A percentile compares a stretch with the other conserved stretches of the same genome.
Conservation (phyloP, 2,329 filamentous ascomycete species). For the Aurifilum marmelostoma region DNA sequence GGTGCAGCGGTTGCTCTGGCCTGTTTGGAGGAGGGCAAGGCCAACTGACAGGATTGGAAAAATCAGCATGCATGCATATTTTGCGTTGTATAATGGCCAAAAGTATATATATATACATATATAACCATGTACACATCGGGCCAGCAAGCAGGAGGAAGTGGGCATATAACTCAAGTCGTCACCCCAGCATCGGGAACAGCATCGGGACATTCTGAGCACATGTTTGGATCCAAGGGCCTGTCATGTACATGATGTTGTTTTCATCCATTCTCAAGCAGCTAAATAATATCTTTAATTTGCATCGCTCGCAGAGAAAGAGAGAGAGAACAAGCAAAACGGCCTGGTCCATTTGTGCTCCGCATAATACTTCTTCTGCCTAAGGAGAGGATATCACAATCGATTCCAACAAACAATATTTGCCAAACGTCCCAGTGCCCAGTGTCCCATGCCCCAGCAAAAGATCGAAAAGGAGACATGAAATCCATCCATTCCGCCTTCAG, state of each 20-base stretch:
- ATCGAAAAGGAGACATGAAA: background rate
- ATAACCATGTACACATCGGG: background rate
- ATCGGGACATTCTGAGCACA: background rate
- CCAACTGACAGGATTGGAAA: conserved; percentile 25
- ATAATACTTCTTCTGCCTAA: background rate
- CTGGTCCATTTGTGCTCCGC: background rate
- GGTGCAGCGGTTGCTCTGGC: conserved; percentile 75
- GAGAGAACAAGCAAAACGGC: background rate
- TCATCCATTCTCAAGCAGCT: background rate
- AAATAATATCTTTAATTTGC: background rate
- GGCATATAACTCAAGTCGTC: background rate
- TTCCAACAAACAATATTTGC: background rate
- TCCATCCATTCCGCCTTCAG: background rate
- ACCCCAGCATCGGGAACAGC: background rate
- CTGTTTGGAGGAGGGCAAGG: conserved; percentile 38
- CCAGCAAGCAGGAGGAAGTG: background rate
- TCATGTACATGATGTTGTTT: background rate
- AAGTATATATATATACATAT: background rate
- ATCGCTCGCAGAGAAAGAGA: background rate
- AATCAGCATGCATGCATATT: background rate
- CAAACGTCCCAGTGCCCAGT: background rate
- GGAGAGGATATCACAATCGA: background rate
- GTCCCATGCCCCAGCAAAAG: background rate
- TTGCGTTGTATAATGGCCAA: background rate
- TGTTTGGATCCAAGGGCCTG: background rate